Evolutionary conservation across 2,329 filamentous ascomycete species (phyloP), one percentile per base, ranked within the genome.

Genomic region (Neodidymelliopsis sp.): DNA sequence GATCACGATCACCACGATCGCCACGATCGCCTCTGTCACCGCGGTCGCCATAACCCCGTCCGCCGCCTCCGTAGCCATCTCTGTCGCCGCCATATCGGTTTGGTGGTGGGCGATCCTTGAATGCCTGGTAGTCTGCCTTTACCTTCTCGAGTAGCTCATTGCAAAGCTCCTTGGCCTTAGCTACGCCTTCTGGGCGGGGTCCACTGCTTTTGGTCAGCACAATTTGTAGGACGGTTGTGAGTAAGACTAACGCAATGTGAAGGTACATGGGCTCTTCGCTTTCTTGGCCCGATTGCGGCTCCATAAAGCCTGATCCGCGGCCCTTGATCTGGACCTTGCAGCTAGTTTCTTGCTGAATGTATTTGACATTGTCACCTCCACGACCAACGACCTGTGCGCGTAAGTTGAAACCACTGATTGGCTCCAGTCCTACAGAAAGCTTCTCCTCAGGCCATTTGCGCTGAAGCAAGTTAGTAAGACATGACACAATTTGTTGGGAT

Each of bases 391-490:
- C 93, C 71, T 97, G 92, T 41, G 94, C 94, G 56, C 94, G 89
- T 36, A 99, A 80, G 69, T 99, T 99, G 77, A 99, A 99, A 15
- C 94, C 94, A 18, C 87, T 90, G 42, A 97, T 85, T 0, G 93
- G 90, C 62, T 97, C 94, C 48, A 99, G 85, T 55, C 86, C 85
- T 62, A 99, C 92, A 1, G 91, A 87, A 38, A 99, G 96, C 65
- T 89, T 91, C 76, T 97, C 91, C 69, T 97, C 94, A 1, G 94
- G 93, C 94, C 94, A 99, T 90, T 97, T 99, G 61, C 92, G 91
- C 91, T 96, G 60, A 23, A 16, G 30, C 19, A 35, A 38, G 56
- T 75, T 49, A 74, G 66, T 48, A 46, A 33, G 13, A 18, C 12
- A 42, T 35, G 18, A 16, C 33, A 11, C 34, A n/a, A 13, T 12